Evolutionary conservation across 345 rosid genomes (phyloP).

Genomic region (Crucihimalaya himalaica): DNA sequence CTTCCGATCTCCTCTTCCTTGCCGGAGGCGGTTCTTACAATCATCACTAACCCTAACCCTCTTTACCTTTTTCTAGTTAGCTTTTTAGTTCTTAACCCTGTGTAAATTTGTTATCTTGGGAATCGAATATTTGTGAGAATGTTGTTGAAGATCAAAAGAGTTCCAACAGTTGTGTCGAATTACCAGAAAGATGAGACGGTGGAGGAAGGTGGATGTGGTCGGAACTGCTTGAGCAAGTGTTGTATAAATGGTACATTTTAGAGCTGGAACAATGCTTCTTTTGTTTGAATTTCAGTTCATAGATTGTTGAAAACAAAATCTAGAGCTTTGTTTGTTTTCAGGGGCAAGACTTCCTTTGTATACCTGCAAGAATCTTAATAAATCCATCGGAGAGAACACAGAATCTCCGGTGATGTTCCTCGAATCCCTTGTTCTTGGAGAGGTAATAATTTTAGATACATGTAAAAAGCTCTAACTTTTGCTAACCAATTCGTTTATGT

Average conservation of each 20-base stretch:
- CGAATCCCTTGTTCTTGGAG: slow-evolving; percentile 75
- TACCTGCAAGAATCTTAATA: slow-evolving; percentile 57
- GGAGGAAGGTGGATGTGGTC: slow-evolving; percentile 74
- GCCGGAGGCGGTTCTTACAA: slow-evolving; percentile 80
- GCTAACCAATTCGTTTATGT: neutral
- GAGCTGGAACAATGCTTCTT: neutral
- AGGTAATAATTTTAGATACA: slow-evolving; percentile 48
- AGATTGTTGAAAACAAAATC: neutral
- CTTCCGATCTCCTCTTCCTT: slow-evolving; percentile 97
- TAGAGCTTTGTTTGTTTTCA: slow-evolving; percentile 25
- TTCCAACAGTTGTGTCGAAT: slow-evolving; percentile 83
- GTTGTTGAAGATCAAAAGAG: slow-evolving; percentile 81
- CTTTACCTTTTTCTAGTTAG: neutral
- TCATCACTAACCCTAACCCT: neutral
- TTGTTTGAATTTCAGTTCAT: neutral
- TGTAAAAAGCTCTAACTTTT: neutral
- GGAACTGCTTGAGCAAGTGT: slow-evolving; percentile 72
- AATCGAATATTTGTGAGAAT: slow-evolving; percentile 18
- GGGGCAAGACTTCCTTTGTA: slow-evolving; percentile 80
- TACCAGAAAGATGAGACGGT: slow-evolving; percentile 75
- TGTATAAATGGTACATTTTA: slow-evolving; percentile 61
- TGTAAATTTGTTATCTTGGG: neutral
- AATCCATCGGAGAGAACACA: slow-evolving; percentile 31
- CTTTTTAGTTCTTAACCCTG: neutral
- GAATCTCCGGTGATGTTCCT: slow-evolving; percentile 69